Evolutionary conservation across 1,139 yeast species (phyloP), one percentile per base, ranked within the genome.

Genomic region (Suhomyces wounanorum): DNA sequence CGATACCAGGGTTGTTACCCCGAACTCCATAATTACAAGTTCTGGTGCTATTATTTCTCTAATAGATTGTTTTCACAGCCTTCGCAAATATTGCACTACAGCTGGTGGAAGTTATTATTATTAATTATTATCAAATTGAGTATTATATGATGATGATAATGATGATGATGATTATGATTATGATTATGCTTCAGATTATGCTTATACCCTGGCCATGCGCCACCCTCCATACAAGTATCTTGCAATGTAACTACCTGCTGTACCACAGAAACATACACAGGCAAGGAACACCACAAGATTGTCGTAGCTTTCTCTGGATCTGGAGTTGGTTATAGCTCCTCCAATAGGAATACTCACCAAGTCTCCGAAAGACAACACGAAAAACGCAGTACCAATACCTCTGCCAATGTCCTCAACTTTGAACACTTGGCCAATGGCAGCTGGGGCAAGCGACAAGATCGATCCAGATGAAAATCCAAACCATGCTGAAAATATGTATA

Each of bases 321-420:
- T 59, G 25, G 55, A 39, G 14, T 59, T 63, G 3, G 66, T 65
- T 23, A 71, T 69, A 17, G 74, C 75, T 1, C 76, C 74, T 7
- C 73, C 75, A 49, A 71, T 62, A 0, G 75, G 75, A 14, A 71
- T 65, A 0, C 75, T 75, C 26, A 69, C 53, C 43, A 71, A 63
- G 52, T 71, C 70, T 17, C 73, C 71, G 52, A 66, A 59, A 52
- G 73, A 65, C 47, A 69, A 63, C 31, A 65, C 66, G 52, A 65
- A 69, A 53, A 66, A 71, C 7, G 69, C 75, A 4, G 73, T 71
- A 21, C 73, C 74, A 30, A 60, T 56, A 4, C 65, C 59, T 43
- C 62, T 62, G 10, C 75, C 74, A 45, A 71, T 67, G 42, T 71
- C 72, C 36, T 61, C 58, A 1, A 68, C 65, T 31, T 59, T 56